Percentiles rank a stretch among this genome's conserved stretches.
phyloP scores from a whole-genome alignment of 2,329 filamentous ascomycete genomes.

The Mariannaea sp. region DNA sequence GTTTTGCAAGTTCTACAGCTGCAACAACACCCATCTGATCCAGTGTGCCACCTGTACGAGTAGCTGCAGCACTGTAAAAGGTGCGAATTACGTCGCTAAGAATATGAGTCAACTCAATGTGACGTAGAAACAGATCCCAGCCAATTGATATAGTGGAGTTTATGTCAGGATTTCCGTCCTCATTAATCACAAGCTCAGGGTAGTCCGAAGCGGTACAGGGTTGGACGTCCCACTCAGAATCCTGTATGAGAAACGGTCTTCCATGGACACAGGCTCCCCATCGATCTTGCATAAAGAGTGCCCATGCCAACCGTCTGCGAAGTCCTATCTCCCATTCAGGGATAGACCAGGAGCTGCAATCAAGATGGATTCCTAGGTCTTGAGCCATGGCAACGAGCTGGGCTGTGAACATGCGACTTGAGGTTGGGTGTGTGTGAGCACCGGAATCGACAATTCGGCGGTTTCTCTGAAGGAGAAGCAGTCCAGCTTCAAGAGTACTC shows the following conservation, averaged over 20 bases:
- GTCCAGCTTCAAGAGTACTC: slow-evolving; percentile 59
- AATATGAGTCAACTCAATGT: slow-evolving; percentile 56
- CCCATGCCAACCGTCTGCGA: slow-evolving; percentile 66
- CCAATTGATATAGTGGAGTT: slow-evolving; percentile 52
- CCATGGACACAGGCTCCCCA: slow-evolving; percentile 64
- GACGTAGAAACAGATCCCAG: slow-evolving; percentile 54
- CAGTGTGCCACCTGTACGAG: slow-evolving; percentile 37
- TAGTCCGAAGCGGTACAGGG: slow-evolving; percentile 44
- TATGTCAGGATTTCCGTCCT: slow-evolving; percentile 44
- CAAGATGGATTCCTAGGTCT: slow-evolving; percentile 63
- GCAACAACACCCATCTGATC: slow-evolving; percentile 42
- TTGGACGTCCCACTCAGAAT: slow-evolving; percentile 60
- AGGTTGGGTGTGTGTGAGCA: slow-evolving; percentile 30
- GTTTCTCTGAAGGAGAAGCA: slow-evolving; percentile 57
- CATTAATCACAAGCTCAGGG: slow-evolving; percentile 44
- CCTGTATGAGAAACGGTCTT: slow-evolving; percentile 58
- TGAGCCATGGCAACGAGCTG: slow-evolving; percentile 63
- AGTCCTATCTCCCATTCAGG: slow-evolving; percentile 67
- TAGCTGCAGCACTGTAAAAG: slow-evolving; percentile 50
- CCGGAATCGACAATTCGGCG: slow-evolving; percentile 44
- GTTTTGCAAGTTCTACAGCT: slow-evolving; percentile 43
- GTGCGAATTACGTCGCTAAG: slow-evolving; percentile 55
- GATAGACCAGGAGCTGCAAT: slow-evolving; percentile 66
- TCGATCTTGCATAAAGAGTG: slow-evolving; percentile 68
- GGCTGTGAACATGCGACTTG: slow-evolving; percentile 54